phyloP scores from a whole-genome alignment of 768 basidiomycete species.

The Leccinum incarnatum region DNA sequence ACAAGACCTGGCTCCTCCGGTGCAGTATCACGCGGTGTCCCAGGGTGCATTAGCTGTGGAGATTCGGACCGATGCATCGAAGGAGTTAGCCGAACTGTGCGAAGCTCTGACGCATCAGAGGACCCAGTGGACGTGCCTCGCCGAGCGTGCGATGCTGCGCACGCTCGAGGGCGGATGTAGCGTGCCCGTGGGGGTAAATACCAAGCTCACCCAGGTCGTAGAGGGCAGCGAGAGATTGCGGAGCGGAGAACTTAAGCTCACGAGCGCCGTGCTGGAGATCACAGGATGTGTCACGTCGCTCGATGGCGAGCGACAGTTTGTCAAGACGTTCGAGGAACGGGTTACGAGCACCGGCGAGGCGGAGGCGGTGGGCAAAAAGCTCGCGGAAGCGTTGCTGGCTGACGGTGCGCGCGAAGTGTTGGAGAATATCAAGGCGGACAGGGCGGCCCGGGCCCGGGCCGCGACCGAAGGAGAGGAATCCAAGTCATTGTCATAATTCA shows the following conservation, averaged over 20 bases:
- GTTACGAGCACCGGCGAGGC: conserved; percentile 58
- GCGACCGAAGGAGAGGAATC: conserved; percentile 34
- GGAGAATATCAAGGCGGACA: conserved; percentile 75
- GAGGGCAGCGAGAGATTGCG: conserved; percentile 31
- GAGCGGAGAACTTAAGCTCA: conserved; percentile 30
- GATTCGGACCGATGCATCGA: conserved; percentile 64
- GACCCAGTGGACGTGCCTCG: conserved; percentile 73
- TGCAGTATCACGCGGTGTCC: conserved; percentile 84
- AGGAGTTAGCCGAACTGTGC: conserved; percentile 60
- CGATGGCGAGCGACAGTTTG: conserved; percentile 68
- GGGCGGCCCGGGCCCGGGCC: conserved; percentile 46
- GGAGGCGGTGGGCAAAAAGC: conserved; percentile 60
- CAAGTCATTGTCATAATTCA: conserved; percentile 4
- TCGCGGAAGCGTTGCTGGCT: conserved; percentile 64
- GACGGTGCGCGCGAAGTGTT: conserved; percentile 77
- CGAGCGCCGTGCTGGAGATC: conserved; percentile 51
- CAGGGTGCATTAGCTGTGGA: conserved; percentile 93
- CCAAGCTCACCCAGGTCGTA: conserved; percentile 38
- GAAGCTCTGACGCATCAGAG: conserved; percentile 67
- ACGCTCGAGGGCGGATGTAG: conserved; percentile 96
- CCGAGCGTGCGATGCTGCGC: conserved; percentile 86
- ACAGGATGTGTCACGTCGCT: conserved; percentile 85
- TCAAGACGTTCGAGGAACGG: conserved; percentile 53
- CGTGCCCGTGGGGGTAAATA: conserved; percentile 87
- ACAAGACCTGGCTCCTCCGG: conserved; percentile 67